Percentiles rank a stretch among this genome's conserved stretches.
Conservation (phyloP, 441 rosid species). For the Populus hybrid region DNA sequence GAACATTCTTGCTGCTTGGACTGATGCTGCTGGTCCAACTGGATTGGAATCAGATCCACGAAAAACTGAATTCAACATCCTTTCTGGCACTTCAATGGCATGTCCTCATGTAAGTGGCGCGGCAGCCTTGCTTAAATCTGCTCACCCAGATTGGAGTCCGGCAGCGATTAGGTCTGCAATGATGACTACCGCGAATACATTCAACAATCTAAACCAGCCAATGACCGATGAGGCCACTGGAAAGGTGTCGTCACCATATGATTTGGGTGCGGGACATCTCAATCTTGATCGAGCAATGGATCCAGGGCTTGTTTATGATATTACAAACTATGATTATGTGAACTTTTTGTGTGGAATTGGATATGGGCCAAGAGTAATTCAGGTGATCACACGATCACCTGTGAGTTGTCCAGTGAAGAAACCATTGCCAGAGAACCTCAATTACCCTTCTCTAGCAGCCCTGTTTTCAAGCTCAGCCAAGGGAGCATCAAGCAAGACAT, state of each 20-base stretch:
- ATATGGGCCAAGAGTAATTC: constrained; percentile 58
- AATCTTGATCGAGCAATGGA: constrained; percentile 71
- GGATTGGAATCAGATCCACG: constrained; percentile 60
- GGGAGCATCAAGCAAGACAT: constrained; percentile 37
- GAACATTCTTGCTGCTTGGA: constrained; percentile 78
- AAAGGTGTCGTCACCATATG: constrained; percentile 51
- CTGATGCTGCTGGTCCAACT: constrained; percentile 64
- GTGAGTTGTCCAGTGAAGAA: constrained; percentile 52
- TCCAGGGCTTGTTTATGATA: constrained; percentile 76
- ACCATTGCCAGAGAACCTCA: constrained; percentile 61
- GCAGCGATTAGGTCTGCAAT: constrained; percentile 65
- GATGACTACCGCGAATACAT: constrained; percentile 64
- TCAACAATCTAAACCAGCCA: constrained; percentile 43
- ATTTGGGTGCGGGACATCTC: constrained; percentile 69
- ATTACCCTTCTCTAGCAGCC: constrained; percentile 75
- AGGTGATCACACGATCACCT: constrained; percentile 61
- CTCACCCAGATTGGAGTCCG: constrained; percentile 71
- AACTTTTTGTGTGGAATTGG: constrained; percentile 63
- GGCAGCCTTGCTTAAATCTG: constrained; percentile 73
- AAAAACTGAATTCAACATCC: constrained; percentile 66
- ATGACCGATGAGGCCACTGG: constrained; percentile 71
- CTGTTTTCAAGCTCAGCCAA: constrained; percentile 40
- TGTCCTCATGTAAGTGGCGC: constrained; percentile 81
- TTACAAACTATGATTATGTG: constrained; percentile 54
- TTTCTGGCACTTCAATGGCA: constrained; percentile 85